Evolutionary conservation across 2,329 filamentous ascomycete species (phyloP), one percentile per base, ranked within the genome.

Genomic region (Allantophomopsis cytisporea): DNA sequence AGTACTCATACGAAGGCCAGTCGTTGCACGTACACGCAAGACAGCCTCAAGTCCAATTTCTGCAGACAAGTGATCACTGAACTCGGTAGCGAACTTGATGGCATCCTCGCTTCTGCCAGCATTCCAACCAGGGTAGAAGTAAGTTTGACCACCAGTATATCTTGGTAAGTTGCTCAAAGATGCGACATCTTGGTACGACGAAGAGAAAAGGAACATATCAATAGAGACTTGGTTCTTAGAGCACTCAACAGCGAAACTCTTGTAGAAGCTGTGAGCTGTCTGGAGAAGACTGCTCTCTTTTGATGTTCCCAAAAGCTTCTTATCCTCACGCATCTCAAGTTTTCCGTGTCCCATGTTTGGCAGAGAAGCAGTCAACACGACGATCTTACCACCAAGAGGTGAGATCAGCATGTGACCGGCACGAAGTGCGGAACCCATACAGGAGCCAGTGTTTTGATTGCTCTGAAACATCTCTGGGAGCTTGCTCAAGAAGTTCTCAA

Each of bases 201-300:
- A 88, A 4, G 85, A 91, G 64, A 94, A 95, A 38, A 95, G 68
- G 67, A 95, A 95, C 88, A 95, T 95, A 59, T 95, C 88, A 49
- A 98, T 87, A 0, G 88, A 96, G 20, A 98, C 91, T 61, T 98
- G 91, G 50, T 93, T 94, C 68, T 98, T 98, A 31, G 88, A 95
- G 62, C 91, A 98, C 58, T 98, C 91, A 3, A 98, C 91, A 0
- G 91, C 91, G 54, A 98, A 98, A 53, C 85, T 94, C 70, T 98
- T 98, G 72, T 96, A 98, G 62, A 96, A 98, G 55, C 84, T 87
- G 65, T 87, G 95, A 32, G 77, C 83, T 0, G 91, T 95, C 59
- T 96, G 89, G 39, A 98, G 66, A 23, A 98, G 71, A 45, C 73
- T 69, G 47, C 76, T 86, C 59, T 98, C 91, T 60, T 95, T 95